phyloP scores from a whole-genome alignment of 345 rosid genomes.

The Sonneratia caseolaris region DNA sequence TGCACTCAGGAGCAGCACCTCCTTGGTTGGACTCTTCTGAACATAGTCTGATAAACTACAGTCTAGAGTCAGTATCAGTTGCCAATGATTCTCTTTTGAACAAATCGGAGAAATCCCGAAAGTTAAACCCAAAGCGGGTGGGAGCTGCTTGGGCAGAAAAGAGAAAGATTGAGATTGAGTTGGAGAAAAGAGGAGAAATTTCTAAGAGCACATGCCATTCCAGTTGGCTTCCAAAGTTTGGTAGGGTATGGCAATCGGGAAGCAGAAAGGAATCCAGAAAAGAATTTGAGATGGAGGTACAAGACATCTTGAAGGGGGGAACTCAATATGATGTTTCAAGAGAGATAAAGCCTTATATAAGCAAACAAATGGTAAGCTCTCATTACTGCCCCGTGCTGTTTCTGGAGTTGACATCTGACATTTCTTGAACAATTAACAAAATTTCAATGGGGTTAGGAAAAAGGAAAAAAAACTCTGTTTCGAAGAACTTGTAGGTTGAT shows the following conservation, averaged over 20 bases:
- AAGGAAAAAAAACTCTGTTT: not conserved
- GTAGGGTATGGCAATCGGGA: conserved; percentile 97
- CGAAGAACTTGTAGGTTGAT: not conserved
- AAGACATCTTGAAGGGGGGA: conserved; percentile 35
- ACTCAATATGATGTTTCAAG: conserved; percentile 35
- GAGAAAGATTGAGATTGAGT: conserved; percentile 79
- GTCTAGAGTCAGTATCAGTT: conserved; percentile 20
- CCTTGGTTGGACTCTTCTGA: conserved; percentile 65
- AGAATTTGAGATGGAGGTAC: conserved; percentile 73
- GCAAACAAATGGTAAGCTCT: conserved; percentile 63
- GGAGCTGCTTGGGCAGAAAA: conserved; percentile 97
- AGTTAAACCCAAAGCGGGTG: conserved; percentile 76
- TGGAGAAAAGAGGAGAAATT: conserved; percentile 67
- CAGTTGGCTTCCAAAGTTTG: conserved; percentile 91
- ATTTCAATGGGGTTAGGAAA: not conserved
- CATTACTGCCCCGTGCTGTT: not conserved
- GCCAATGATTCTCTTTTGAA: conserved; percentile 19
- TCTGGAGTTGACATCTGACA: not conserved
- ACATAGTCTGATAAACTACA: conserved; percentile 23
- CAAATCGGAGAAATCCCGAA: conserved; percentile 35
- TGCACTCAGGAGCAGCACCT: conserved; percentile 76
- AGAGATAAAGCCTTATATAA: conserved; percentile 52
- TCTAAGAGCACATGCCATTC: conserved; percentile 33
- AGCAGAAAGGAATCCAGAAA: conserved; percentile 78
- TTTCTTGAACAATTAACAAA: not conserved